Evolutionary conservation across 1,139 yeast genomes (phyloP).

Genomic region (Wickerhamiella pararugosa): DNA sequence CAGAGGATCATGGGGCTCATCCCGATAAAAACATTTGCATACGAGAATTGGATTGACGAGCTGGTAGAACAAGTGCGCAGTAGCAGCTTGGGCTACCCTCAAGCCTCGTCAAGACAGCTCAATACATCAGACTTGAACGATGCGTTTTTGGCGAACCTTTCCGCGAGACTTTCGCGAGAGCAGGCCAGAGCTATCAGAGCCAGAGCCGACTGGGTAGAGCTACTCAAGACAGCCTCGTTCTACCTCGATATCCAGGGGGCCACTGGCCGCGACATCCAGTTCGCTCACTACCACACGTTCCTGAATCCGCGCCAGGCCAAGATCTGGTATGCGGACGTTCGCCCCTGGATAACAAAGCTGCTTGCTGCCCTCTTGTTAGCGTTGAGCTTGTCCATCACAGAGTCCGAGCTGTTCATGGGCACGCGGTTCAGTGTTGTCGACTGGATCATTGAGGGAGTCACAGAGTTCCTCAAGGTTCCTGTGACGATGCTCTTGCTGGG

Average conservation of each 20-base stretch:
- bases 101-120: constrained; percentile 6
- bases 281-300: constrained; percentile 21
- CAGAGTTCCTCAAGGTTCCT: constrained; percentile 24
- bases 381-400: constrained; percentile 42
- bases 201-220: constrained; percentile 28
- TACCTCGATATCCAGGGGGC: constrained; percentile 24
- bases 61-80: constrained; percentile 18
- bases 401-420: constrained; percentile 65
- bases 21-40: constrained; percentile 26
- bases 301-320: constrained; percentile 29
- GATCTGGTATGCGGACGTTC: constrained; percentile 28
- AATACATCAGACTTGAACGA: constrained; percentile 16
- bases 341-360: constrained; percentile 34
- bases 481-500: constrained; percentile 36
- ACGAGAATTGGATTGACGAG: constrained; percentile 27
- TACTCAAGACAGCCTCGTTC: constrained; percentile 26
- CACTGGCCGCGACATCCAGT: constrained; percentile 15
- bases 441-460: constrained; percentile 26
- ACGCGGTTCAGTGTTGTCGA: constrained; percentile 50
- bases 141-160: constrained; percentile 16
- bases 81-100: constrained; percentile 12
- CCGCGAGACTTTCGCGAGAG: constrained; percentile 16
- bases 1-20: constrained; percentile 41
- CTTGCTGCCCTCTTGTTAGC: constrained; percentile 29
- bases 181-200: constrained; percentile 21